Percentiles rank a stretch among this genome's conserved stretches.
These are phyloP conservation scores for Casuarina cunninghamiana DNA, from an alignment of 306 rosid genomes.

Conservation along the genomic window DNA sequence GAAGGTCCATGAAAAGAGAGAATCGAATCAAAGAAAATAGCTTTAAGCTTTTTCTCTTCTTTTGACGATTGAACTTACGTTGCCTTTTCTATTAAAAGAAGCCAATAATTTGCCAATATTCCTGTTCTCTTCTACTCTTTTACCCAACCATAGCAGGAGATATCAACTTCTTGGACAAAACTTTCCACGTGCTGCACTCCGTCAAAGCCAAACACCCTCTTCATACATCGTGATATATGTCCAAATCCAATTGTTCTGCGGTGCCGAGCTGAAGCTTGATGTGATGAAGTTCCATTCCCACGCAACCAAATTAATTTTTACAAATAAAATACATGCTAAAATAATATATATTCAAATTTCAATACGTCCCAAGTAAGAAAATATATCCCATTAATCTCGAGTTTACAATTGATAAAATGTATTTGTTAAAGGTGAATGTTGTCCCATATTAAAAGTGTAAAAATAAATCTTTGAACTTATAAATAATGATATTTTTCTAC, in stretches of 20 bases:
- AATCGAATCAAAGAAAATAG: not conserved
- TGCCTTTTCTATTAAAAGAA: not conserved
- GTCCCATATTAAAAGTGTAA: too few species aligned
- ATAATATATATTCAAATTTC: too few species aligned
- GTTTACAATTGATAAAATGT: too few species aligned
- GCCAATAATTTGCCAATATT: not conserved
- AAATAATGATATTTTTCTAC: too few species aligned
- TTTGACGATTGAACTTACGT: not conserved
- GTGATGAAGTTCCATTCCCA: constrained; percentile 14
- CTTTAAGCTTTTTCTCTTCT: not conserved
- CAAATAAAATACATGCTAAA: too few species aligned
- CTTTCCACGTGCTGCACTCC: constrained; percentile 12
- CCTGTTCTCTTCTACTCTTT: not conserved
- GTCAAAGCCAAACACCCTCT: not conserved
- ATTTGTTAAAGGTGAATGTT: too few species aligned
- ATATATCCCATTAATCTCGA: too few species aligned
- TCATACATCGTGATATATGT: not conserved
- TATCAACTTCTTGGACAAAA: not conserved
- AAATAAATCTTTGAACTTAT: too few species aligned
- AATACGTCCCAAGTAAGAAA: too few species aligned
- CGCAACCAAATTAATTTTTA: not conserved
- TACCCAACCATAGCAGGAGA: not conserved
- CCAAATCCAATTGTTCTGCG: constrained; percentile 1
- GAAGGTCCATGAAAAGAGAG: not conserved
- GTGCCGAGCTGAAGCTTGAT: constrained; percentile 1